A percentile compares a stretch with the other conserved stretches of the same genome.
These are phyloP conservation scores for Trichopus zeylanicus DNA, from an alignment of 116 monocot species.

Conservation along the genomic window DNA sequence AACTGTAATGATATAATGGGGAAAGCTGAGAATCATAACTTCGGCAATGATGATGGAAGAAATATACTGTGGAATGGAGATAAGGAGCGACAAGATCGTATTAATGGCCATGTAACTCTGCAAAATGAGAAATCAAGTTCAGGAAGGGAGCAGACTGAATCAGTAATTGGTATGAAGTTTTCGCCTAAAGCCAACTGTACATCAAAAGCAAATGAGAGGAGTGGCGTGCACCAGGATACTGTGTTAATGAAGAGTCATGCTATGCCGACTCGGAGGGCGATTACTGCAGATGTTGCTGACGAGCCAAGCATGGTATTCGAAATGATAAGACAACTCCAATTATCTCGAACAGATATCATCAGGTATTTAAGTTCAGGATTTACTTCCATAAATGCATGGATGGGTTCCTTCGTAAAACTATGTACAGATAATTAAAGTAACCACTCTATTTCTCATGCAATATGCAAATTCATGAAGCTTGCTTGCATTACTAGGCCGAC, in stretches of 20 bases:
- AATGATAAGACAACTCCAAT: conserved; percentile 34
- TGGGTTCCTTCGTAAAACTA: not conserved
- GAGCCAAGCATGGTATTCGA: conserved; percentile 21
- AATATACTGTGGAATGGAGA: conserved; percentile 14
- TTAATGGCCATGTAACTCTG: not conserved
- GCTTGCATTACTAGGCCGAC: no score
- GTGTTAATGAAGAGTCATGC: conserved; percentile 10
- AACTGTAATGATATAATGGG: not conserved
- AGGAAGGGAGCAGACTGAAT: not conserved
- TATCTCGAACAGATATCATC: conserved; percentile 37
- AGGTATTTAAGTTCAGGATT: conserved; percentile 27
- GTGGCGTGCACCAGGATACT: not conserved
- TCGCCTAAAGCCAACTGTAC: not conserved
- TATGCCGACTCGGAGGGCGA: conserved; percentile 8
- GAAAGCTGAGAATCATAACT: no score
- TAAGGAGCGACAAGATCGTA: conserved; percentile 4
- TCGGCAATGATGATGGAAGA: not conserved
- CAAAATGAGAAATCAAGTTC: not conserved
- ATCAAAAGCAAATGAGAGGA: not conserved
- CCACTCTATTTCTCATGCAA: no score
- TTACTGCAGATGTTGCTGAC: conserved; percentile 1
- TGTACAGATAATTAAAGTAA: not conserved
- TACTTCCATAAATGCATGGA: not conserved
- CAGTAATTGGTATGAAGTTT: not conserved
- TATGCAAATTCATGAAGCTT: no score